Conservation (phyloP, 2,329 filamentous ascomycete species). For the Stagonosporopsis cucurbitacearum region DNA sequence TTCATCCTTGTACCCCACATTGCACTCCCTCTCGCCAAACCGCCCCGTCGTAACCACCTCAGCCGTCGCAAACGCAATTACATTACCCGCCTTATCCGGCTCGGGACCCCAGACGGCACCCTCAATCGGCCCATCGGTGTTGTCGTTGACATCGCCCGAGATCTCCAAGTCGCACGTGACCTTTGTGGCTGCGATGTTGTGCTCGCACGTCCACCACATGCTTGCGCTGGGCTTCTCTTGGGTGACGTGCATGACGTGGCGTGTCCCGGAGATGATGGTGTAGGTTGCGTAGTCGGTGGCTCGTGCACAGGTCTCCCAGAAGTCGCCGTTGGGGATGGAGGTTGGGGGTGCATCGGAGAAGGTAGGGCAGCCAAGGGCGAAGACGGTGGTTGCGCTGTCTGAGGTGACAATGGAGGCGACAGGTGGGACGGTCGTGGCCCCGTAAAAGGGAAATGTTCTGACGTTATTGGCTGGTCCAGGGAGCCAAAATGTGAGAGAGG, state of each 20-base stretch:
- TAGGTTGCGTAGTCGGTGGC: background rate
- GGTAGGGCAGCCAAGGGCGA: constrained; percentile 8
- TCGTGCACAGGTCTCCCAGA: background rate
- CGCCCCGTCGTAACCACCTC: background rate
- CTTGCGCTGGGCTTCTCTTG: background rate
- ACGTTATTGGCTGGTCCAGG: constrained; percentile 4
- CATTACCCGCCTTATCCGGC: background rate
- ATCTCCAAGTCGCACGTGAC: constrained; percentile 4
- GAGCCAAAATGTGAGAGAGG: constrained; percentile 5
- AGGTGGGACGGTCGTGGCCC: background rate
- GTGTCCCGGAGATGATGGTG: constrained; percentile 1
- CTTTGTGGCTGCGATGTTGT: background rate
- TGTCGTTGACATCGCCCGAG: constrained; percentile 2
- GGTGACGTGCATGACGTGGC: background rate
- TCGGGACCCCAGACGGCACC: background rate
- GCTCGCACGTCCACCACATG: constrained; percentile 12
- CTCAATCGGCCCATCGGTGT: background rate
- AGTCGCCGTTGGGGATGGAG: background rate
- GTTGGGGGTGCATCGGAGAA: background rate
- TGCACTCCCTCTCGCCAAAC: constrained; percentile 2
- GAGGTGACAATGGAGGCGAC: constrained; percentile 13
- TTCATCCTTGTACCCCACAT: background rate
- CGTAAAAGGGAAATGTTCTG: background rate
- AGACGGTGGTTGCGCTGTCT: constrained; percentile 8
- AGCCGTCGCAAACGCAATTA: constrained; percentile 7